Evolutionary conservation across 192 early-diverging fungal genomes (phyloP), one percentile per base, ranked within the genome.

Genomic region (Helicostylum pulchrum): DNA sequence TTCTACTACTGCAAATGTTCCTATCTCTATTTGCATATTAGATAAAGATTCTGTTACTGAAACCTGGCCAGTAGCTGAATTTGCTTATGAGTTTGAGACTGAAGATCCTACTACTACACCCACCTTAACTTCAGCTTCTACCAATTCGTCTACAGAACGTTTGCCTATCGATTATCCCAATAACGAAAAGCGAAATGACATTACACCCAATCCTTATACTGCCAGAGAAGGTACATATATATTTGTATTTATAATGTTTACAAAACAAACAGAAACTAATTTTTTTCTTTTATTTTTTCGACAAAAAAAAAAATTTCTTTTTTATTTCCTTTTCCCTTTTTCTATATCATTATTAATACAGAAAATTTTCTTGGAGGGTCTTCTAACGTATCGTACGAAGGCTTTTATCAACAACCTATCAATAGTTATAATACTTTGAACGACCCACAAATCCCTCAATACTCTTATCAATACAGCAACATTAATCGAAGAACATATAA

Each of bases 61-160:
- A 47, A 82, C 74, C 44, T 79, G 70, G 70, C 68, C 64, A n/a
- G 64, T 82, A 45, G 77, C 76, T 52, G 71, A 75, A 48, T 82
- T 73, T 49, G 62, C 64, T 36, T 81, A 78, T 36, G 64, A 71
- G 20, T 67, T 44, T 36, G 30, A 46, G 12, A 45, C 44, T 21
- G 21, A 49, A 47, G 47, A n/a, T 39, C 19, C 39, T 14, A 39
- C 26, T 15, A 49, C 39, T 7, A 59, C 34, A 19, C 21, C 39
- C 21, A 59, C 23, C 15, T 23, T 42, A 45, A 60, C 58, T 39
- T 39, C 36, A 39, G 9, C 36, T 39, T 39, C 36, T 6, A 39
- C 5, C 6, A 26, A 26, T 26, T 26, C 26, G 26, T 26, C 26
- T 2, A 2, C 26, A 26, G 36, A 39, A 39, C 36, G 2, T 4